phyloP scores from a whole-genome alignment of 2,329 filamentous ascomycete species.

The Sporothrix globosa region DNA sequence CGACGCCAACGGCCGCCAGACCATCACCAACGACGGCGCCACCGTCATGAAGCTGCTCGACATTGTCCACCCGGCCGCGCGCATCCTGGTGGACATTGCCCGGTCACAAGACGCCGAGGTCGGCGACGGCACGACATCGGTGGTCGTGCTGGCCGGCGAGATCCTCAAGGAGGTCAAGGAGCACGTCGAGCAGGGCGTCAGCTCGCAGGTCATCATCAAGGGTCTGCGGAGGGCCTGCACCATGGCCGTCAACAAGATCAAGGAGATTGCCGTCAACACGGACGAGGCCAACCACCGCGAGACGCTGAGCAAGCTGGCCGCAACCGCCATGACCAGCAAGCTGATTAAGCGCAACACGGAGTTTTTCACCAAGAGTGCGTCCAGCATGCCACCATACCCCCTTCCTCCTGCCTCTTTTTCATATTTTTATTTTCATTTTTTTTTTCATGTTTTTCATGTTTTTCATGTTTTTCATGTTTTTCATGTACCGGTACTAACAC shows the following conservation, averaged over 20 bases:
- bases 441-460: too few species aligned
- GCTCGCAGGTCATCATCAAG: slow-evolving; percentile 97
- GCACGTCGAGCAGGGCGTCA: slow-evolving; percentile 93
- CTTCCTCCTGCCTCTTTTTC: not conserved
- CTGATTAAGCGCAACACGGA: slow-evolving; percentile 95
- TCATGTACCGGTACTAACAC: not conserved
- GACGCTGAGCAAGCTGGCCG: slow-evolving; percentile 85
- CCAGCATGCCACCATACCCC: not conserved
- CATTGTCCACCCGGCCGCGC: slow-evolving; percentile 95
- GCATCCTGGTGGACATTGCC: slow-evolving; percentile 96
- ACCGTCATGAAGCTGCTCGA: slow-evolving; percentile 99
- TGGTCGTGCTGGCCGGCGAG: slow-evolving; percentile 96
- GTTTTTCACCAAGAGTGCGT: slow-evolving; percentile 95
- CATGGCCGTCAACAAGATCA: slow-evolving; percentile 98
- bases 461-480: not conserved
- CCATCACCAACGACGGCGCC: slow-evolving; percentile 98
- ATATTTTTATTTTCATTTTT: not conserved
- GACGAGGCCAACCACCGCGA: slow-evolving; percentile 82
- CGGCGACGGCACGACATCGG: slow-evolving; percentile 95
- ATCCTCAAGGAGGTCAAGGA: slow-evolving; percentile 97
- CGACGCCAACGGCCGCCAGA: slow-evolving; percentile 92
- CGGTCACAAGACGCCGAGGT: slow-evolving; percentile 99
- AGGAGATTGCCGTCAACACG: slow-evolving; percentile 91
- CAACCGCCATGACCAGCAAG: slow-evolving; percentile 99
- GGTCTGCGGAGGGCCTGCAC: slow-evolving; percentile 82